phyloP scores from a whole-genome alignment of 192 early-diverging fungal species.

The Piromyces finnis region DNA sequence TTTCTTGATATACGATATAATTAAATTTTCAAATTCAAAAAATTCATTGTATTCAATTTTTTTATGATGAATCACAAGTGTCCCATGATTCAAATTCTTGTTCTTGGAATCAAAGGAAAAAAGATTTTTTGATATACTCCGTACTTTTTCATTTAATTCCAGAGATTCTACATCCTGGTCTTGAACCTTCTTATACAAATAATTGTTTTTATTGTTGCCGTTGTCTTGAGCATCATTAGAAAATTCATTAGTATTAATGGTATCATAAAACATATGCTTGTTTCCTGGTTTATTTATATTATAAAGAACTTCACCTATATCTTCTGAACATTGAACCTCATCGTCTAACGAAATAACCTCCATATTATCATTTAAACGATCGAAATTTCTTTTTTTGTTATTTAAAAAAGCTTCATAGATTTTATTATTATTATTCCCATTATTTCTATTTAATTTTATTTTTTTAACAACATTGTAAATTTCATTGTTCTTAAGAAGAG shows the following conservation, averaged over 20 bases:
- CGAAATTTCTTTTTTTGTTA: not conserved
- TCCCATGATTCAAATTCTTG: not conserved
- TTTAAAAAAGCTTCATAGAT: not conserved
- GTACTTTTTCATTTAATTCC: not conserved
- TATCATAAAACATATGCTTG: not conserved
- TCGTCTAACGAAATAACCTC: too few species aligned
- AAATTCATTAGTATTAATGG: too few species aligned
- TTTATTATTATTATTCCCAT: not conserved
- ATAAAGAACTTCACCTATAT: not conserved
- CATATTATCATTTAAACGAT: too few species aligned
- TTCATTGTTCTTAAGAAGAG: not conserved
- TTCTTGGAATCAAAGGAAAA: not conserved
- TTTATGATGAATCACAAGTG: not conserved
- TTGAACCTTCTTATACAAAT: not conserved
- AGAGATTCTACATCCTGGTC: too few species aligned
- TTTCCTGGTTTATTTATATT: not conserved
- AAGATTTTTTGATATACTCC: not conserved
- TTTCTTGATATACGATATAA: not conserved
- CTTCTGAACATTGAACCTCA: not conserved
- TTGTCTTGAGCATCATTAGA: not conserved
- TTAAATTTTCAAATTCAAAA: not conserved
- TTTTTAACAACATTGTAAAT: not conserved
- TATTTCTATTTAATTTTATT: not conserved
- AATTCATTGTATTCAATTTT: not conserved
- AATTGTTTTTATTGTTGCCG: not conserved